Conservation (phyloP, 345 rosid genomes). For the Melastoma malabathricum region DNA sequence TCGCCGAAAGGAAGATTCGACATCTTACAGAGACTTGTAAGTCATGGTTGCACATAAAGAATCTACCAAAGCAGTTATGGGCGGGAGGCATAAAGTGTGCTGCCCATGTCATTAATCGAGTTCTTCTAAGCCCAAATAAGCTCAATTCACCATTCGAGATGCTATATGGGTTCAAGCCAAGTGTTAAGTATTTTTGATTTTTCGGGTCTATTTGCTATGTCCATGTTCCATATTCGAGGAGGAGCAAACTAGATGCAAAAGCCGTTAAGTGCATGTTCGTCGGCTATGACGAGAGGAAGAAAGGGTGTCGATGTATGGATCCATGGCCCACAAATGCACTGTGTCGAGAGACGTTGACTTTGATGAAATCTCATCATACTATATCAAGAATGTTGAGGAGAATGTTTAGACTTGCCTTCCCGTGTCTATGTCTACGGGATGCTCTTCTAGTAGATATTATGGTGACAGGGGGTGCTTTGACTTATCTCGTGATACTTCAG, state of each 20-base stretch:
- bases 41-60: conserved; percentile 3
- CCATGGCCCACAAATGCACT: neutral
- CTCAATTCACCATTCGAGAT: neutral
- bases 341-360: conserved; percentile 10
- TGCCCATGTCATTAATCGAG: conserved; percentile 1
- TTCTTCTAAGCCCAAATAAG: conserved; percentile 3
- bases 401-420: neutral
- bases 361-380: conserved; percentile 10
- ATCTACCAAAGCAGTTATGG: conserved; percentile 1
- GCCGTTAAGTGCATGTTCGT: neutral
- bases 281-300: neutral
- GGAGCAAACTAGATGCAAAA: neutral
- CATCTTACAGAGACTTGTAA: conserved; percentile 5
- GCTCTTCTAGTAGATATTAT: no score
- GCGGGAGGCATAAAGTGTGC: conserved; percentile 3
- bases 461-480: no score
- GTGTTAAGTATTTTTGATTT: conserved; percentile 5
- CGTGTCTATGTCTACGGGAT: neutral
- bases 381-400: neutral
- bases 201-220: conserved; percentile 10
- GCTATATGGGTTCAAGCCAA: conserved; percentile 1
- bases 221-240: neutral
- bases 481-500: no score
- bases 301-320: conserved; percentile 14
- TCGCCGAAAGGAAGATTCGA: conserved; percentile 6